Percentiles rank a stretch among this genome's conserved stretches.
Evolutionary conservation across 2,329 filamentous ascomycete genomes (phyloP).

Genomic region (Ophiostoma piceae): DNA sequence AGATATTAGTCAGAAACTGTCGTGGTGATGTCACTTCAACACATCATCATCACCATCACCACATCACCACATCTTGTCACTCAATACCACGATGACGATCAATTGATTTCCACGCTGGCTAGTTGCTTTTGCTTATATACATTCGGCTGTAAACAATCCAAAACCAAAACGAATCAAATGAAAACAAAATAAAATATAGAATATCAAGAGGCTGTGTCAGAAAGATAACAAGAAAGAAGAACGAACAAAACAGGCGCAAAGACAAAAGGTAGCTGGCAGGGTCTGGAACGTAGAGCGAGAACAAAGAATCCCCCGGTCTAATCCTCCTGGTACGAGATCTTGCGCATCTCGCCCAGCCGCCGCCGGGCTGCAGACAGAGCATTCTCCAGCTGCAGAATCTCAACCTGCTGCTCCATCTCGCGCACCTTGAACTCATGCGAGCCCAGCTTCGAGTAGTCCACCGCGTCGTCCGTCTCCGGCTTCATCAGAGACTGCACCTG

Average conservation of each 20-base stretch:
- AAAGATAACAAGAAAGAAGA: background rate
- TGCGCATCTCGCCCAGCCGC: conserved; percentile 92
- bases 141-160: background rate
- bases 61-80: background rate
- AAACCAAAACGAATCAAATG: background rate
- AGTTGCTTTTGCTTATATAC: conserved; percentile 9
- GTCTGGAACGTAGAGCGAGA: background rate
- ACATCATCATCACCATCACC: background rate
- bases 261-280: background rate
- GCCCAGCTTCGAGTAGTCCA: conserved; percentile 84
- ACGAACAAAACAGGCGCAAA: background rate
- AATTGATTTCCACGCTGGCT: conserved; percentile 1
- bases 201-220: background rate
- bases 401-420: conserved; percentile 99
- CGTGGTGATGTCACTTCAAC: background rate
- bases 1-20: background rate
- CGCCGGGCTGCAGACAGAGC: conserved; percentile 70
- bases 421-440: conserved; percentile 96
- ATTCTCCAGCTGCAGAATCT: conserved; percentile 95
- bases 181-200: background rate
- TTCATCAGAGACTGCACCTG: conserved; percentile 95
- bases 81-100: background rate
- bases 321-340: conserved; percentile 88
- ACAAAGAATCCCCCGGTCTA: conserved; percentile 27
- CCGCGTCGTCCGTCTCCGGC: conserved; percentile 73